Evolutionary conservation across 352 stramenopile species (phyloP), one percentile per base, ranked within the genome.

Genomic region (Elongisporangium undulatum): DNA sequence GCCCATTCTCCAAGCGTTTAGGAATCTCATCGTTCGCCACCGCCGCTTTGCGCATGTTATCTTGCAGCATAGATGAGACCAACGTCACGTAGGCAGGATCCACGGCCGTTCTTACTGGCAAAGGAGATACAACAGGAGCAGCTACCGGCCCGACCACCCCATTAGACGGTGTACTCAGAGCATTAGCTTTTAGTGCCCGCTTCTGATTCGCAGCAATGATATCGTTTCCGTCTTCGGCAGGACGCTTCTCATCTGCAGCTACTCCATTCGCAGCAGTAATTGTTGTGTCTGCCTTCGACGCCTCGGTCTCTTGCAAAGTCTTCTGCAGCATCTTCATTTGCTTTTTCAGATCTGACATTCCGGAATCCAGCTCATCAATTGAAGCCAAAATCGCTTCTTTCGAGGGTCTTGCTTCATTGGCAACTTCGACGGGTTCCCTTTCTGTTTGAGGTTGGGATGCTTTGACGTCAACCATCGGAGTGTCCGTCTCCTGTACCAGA

Each of bases 331-430:
- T 51, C 50, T 74, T 72, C 13, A 95, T 87, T 39, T 92, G 71
- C n/a, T 85, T 78, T 63, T 93, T 91, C 10, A 92, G 59, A 51
- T 72, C 67, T 8, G 69, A 68, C 61, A 94, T 94, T 12, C 75
- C 72, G 0, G 76, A 86, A 60, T 95, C 86, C 12, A 95, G 53
- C 34, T 65, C 49, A 55, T 95, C 86, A 49, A 95, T 95, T 15
- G 84, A 77, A 5, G 67, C 72, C n/a, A 95, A 64, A 66, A 95
- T 92, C 21, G 80, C 69, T 61, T 93, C 83, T 58, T 95, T 95
- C 41, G 80, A 83, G 1, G 72, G 71, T 24, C 78, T 76, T 17
- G 66, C 41, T 12, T 41, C 29, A 41, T 9, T 41, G 5, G 13
- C 13, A 41, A 41, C 29, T 41, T 41, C 29, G 29, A 29, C 48